Base-by-base conservation (phyloP, 164 flowering plant genomes). In the Aristolochia fimbriata region DNA sequence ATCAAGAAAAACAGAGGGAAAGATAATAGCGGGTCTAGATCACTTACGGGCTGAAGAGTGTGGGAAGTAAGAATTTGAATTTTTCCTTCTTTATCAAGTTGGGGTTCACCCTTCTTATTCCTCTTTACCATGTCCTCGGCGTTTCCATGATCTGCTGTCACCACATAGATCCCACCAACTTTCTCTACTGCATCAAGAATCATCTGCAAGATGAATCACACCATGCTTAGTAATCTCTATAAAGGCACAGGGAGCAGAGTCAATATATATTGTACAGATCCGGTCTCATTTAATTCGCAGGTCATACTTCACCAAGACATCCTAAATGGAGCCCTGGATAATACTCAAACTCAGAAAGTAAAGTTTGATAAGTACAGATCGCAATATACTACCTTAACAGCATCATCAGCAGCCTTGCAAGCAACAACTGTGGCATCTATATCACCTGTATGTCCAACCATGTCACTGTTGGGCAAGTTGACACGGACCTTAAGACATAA, bases 91-190 rank as follows among this genome's bases (percentile, higher is more conserved):
- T 93, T 93, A 74, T 87, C 97, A 23, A 83, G 75, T 46, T 60
- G 73, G 48, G 98, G 98, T 67, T 84, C 65, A 31, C 98, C 97
- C 51, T 73, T 69, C 77, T 93, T 93, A 71, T 80, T 67, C 61
- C 98, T 83, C 85, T 93, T 93, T 48, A 88, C 98, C 98, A 93
- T 93, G 65, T 93, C 98, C 76, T 93, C 98, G 6, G 96, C 96
- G 75, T 93, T 93, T 27, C 98, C 98, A 70, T 93, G 98, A 66
- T 93, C 98, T 9, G 98, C 98, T 10, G 98, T 93, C 7, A 93
- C 86, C 23, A 93, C 81, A 69, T 81, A 93, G 33, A 93, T 87
- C 60, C 98, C 97, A 65, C 92, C 94, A 51, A 87, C 97, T 82
- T 87, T 83, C 69, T 87, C 87, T 21, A 93, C 76, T 9, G 98